These are phyloP conservation scores for Populus pruinosa DNA, from an alignment of 345 rosid genomes.

Conservation along the genomic window DNA sequence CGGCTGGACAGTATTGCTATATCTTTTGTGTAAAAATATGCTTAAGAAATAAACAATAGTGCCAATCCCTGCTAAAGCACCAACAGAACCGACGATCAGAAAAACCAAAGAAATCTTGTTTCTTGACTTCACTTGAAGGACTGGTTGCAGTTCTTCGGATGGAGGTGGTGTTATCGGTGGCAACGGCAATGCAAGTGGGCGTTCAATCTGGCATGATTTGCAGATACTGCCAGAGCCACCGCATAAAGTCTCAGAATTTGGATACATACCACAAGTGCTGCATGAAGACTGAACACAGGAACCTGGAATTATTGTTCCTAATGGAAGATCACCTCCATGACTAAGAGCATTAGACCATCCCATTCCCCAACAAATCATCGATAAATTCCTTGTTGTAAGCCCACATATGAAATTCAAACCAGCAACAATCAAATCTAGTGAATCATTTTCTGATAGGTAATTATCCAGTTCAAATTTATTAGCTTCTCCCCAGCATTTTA, in stretches of 20 bases:
- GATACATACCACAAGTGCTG: constrained; percentile 39
- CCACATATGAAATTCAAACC: constrained; percentile 52
- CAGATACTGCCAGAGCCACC: constrained; percentile 52
- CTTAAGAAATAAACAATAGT: constrained; percentile 30
- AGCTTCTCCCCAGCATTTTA: constrained; percentile 52
- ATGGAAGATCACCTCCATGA: constrained; percentile 15
- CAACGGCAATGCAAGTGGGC: constrained; percentile 45
- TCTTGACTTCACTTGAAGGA: constrained; percentile 3
- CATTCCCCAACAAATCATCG: constrained; percentile 49
- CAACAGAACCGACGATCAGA: constrained; percentile 45
- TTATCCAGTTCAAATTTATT: constrained; percentile 12
- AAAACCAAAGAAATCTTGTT: constrained; percentile 35
- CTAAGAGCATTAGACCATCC: constrained; percentile 37
- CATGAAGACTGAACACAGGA: constrained; percentile 52
- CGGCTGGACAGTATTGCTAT: not conserved
- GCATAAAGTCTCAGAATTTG: constrained; percentile 44
- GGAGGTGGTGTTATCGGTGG: constrained; percentile 25
- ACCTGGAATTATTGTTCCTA: constrained; percentile 49
- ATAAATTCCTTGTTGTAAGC: constrained; percentile 41
- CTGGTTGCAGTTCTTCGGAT: constrained; percentile 8
- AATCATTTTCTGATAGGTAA: constrained; percentile 12
- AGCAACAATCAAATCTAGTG: constrained; percentile 47
- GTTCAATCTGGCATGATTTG: constrained; percentile 42
- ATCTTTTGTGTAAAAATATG: constrained; percentile 15
- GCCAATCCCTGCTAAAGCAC: constrained; percentile 42